These are phyloP conservation scores for Paragyromitra xinjiangensis DNA, from an alignment of 495 filamentous ascomycete genomes.

Conservation along the genomic window DNA sequence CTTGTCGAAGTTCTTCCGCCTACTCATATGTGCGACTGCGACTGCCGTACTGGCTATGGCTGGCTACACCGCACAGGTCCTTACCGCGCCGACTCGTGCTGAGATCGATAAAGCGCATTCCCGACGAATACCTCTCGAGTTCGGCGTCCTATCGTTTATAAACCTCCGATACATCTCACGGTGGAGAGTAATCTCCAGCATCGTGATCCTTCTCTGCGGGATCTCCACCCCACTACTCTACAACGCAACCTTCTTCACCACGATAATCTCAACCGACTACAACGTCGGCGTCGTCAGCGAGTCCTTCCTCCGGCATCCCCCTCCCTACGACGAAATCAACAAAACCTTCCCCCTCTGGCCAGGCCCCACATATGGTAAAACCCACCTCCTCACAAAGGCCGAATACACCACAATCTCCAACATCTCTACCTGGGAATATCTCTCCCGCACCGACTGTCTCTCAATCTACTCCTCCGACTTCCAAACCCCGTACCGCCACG, in stretches of 20 bases:
- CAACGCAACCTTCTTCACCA: conserved; percentile 5
- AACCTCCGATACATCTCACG: background rate
- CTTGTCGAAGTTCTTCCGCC: background rate
- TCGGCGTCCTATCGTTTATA: background rate
- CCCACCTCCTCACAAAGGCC: background rate
- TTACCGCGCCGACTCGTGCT: background rate
- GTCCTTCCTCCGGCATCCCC: background rate
- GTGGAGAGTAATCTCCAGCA: background rate
- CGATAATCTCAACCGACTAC: background rate
- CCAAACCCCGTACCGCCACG: too few species aligned
- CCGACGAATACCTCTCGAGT: background rate
- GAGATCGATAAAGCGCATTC: background rate
- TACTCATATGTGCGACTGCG: background rate
- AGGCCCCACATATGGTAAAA: background rate
- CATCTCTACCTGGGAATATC: too few species aligned
- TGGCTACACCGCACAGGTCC: background rate
- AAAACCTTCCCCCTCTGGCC: background rate
- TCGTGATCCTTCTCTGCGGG: background rate
- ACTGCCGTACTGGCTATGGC: background rate
- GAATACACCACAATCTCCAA: background rate
- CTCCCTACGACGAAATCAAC: background rate
- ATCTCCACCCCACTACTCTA: background rate
- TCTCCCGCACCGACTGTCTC: too few species aligned
- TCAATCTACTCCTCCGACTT: too few species aligned
- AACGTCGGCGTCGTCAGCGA: conserved; percentile 7